Base-by-base conservation (phyloP, 768 basidiomycete species). In the Serendipita sp. region DNA sequence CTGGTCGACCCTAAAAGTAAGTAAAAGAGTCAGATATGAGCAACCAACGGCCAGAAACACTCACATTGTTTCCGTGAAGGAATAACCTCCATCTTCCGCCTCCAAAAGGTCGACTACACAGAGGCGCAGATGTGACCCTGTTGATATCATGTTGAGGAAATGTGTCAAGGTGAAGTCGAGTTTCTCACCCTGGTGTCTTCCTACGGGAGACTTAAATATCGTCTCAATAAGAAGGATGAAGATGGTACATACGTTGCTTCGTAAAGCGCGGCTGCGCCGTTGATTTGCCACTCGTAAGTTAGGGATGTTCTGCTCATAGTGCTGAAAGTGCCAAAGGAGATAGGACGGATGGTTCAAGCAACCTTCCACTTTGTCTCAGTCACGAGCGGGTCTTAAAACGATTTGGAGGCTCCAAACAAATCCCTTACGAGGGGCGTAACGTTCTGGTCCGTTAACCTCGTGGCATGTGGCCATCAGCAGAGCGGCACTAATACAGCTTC, bases 31-130 rank as follows among this genome's bases (percentile, higher is more conserved):
- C 24, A 24, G 24, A 24, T 24, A 24, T 46, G 15, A 46, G 45
- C 45, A 46, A 46, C 15, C 18, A 13, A 46, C 15, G 18, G 15
- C 15, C 15, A 18, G 45, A 46, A 18, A 53, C 8, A 34, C 48
- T 8, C 8, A 28, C 56, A n/a, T 60, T 60, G 30, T 60, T 60
- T 4, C 56, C 56, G 37, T 60, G 56, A n/a, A 60, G 37, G 30
- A 60, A 60, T 18, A 60, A 38, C n/a, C 56, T 28, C 56, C 56
- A 60, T 60, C 34, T 60, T 38, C 56, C 56, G 34, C 56, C 56
- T 24, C 56, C 56, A 60, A 60, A 60, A n/a, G 56, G 28, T 60
- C 56, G 28, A 34, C 28, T 28, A 35, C 56, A 60, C 8, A 60
- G n/a, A n/a, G 56, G 56, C 35, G 18, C 28, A 32, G 56, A 30